Evolutionary conservation across 116 monocot genomes (phyloP), one percentile per base, ranked within the genome.

Genomic region (Iris pallida): DNA sequence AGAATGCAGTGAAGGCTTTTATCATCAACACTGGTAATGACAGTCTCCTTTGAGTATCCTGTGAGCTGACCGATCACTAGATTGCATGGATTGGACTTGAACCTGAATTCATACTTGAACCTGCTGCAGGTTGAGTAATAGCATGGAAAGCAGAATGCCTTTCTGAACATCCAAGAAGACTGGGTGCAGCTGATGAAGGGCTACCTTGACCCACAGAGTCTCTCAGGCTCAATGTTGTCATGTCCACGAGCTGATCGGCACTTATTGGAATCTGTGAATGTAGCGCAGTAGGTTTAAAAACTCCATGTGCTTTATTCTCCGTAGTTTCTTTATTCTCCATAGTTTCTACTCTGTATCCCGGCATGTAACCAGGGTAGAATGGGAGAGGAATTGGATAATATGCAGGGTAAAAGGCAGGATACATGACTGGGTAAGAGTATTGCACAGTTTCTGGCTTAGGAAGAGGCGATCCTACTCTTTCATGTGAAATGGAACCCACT

Each of bases 61-160:
- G 30, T 30, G 19, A 57, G 5, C 57, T 12, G 12, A 10, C 11
- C 40, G 8, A 20, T 47, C 56, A 42, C 75, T 63, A 63, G 55
- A 74, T 16, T 17, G 80, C 70, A 71, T 60, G 75, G 55, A 75
- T 80, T 4, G 71, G 66, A 67, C 43, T 67, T n/a, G 54, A 42
- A 45, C 61, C 11, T 5, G 75, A 80, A 64, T 55, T 71, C 40
- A 74, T 53, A 17, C 51, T 7, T 57, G 81, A 68, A 52, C 59
- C 62, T 51, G 4, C 16, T 5, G 63, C 20, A 5, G 68, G 72
- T 0, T 45, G 5, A 43, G 40, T 67, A 72, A 78, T 89, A 7
- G 77, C 55, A 75, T 83, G 89, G 59, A 84, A 89, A 56, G 89
- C 89, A 48, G 89, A 89, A 75, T 85, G 89, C 57, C 89, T 68